Percentiles rank a stretch among this genome's conserved stretches.
phyloP scores from a whole-genome alignment of 352 stramenopile genomes.

The Plasmopara halstedii region DNA sequence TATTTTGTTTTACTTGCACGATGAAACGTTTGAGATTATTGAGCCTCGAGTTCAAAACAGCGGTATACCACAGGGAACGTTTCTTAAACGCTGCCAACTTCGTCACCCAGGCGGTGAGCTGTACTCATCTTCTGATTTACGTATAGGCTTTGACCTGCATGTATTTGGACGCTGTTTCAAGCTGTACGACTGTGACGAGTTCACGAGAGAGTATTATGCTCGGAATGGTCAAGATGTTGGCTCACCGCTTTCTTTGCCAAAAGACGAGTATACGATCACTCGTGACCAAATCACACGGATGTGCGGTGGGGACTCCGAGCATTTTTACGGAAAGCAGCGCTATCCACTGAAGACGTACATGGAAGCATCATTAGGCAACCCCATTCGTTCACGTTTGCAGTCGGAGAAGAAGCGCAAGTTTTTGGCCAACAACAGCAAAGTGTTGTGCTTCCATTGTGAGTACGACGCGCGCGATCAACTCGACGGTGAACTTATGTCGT shows the following conservation, averaged over 20 bases:
- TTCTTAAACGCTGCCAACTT: constrained; percentile 73
- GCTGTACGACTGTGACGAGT: constrained; percentile 66
- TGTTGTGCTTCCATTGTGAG: constrained; percentile 79
- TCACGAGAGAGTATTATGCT: constrained; percentile 61
- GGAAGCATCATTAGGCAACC: constrained; percentile 74
- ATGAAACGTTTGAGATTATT: constrained; percentile 87
- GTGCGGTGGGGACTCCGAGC: constrained; percentile 57
- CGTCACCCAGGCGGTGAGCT: constrained; percentile 44
- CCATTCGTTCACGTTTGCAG: constrained; percentile 50
- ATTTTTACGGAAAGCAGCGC: constrained; percentile 67
- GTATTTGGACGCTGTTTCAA: constrained; percentile 76
- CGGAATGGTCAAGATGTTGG: constrained; percentile 36
- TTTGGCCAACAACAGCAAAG: constrained; percentile 79
- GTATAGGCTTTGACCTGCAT: constrained; percentile 58
- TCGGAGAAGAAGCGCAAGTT: constrained; percentile 83
- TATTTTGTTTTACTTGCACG: constrained; percentile 76
- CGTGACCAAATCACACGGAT: constrained; percentile 70
- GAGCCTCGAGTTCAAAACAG: constrained; percentile 76
- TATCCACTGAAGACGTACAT: constrained; percentile 83
- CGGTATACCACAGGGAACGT: constrained; percentile 81
- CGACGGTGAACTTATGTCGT: constrained; percentile 74
- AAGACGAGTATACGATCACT: constrained; percentile 77
- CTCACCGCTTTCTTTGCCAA: constrained; percentile 48
- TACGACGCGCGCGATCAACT: constrained; percentile 78
- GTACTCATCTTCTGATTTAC: constrained; percentile 48